Base-by-base conservation (phyloP, 345 rosid genomes). In the Zanthoxylum bungeanum region DNA sequence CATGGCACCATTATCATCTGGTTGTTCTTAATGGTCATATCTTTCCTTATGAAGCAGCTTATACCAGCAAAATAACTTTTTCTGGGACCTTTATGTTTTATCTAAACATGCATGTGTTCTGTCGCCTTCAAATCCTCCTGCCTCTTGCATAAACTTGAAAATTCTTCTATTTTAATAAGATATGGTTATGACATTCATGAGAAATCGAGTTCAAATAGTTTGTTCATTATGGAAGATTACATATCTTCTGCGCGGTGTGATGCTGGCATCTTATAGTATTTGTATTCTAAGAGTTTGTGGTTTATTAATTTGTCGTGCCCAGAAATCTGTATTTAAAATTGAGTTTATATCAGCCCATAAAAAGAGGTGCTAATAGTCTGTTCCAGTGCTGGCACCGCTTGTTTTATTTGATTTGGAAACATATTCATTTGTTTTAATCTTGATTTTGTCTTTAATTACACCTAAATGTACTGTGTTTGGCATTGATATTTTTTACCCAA, bases 151-250 rank as follows among this genome's bases (percentile, higher is more conserved):
- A 16, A 62, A 24, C 36, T 36, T 17, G 49, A 52, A 14, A 51
- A 21, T 66, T 50, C n/a, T 66, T 34, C 47, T 66, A 12, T 66
- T 52, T 34, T n/a, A n/a, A n/a, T n/a, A n/a, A n/a, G 24, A 36
- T 8, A 11, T 30, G 17, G 22, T 44, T 6, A 3, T 42, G 67
- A 63, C n/a, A 22, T 21, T 61, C 28, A 34, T 36, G 22, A 42
- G 16, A 27, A 16, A 17, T 44, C 44, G 52, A 27, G 42, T 64
- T 12, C 1, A 0, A 24, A 17, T 42, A 7, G 68, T 44, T 62
- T 25, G 7, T 58, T 1, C 3, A 36, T 64, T 33, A 42, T 25
- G 14, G 52, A 64, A 42, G 53, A 40, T 64, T 58, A 31, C 10
- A 58, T 1, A 12, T 58, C 22, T 30, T 31, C 12, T 17, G 62